Evolutionary conservation across 2,329 filamentous ascomycete species (phyloP), one percentile per base, ranked within the genome.

Genomic region (Diaporthe citrichinensis): DNA sequence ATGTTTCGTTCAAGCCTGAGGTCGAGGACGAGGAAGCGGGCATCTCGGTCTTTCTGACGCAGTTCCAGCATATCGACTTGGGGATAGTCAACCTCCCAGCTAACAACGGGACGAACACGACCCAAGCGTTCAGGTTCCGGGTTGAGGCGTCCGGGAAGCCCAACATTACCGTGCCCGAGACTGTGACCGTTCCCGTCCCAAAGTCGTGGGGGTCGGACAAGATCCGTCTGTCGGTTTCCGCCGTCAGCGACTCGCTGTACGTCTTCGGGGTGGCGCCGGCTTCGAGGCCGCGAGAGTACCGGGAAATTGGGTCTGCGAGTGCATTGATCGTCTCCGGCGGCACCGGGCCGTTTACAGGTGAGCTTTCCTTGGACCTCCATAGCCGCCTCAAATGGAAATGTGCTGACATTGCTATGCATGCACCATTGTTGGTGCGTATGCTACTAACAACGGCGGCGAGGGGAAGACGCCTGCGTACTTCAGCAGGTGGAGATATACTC

Each of bases 391-490:
- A 20, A n/a, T n/a, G 41, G 34, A 9, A 28, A 57, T 15, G 4
- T n/a, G 15, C 68, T 71, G 34, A 71, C 31, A 58, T 31, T 20
- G 9, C 34, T 84, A 83, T 72, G 80, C 82, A 0, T 83, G 83
- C 0, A 82, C 80, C 25, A 76, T 84, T 17, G 67, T 85, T 0
- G 84, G 84, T 2, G 79, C 79, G 3, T 85, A 84, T 71, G 83
- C 82, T 15, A 85, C 83, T 10, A 84, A 83, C 71, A 85, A 84
- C 61, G 84, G 83, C 34, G 72, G 72, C 23, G 58, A 67, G 36
- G 72, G 72, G 25, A 41, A 62, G 25, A 67, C 72, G 36, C 57
- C 59, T 10, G 72, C 59, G 25, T 73, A 68, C 34, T 73, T 73
- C 28, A 58, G 72, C 34, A 55, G 34, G 25, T 73, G 59, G 59